Evolutionary conservation across 2,329 filamentous ascomycete species (phyloP), one percentile per base, ranked within the genome.

Genomic region (Xylaria sp.): DNA sequence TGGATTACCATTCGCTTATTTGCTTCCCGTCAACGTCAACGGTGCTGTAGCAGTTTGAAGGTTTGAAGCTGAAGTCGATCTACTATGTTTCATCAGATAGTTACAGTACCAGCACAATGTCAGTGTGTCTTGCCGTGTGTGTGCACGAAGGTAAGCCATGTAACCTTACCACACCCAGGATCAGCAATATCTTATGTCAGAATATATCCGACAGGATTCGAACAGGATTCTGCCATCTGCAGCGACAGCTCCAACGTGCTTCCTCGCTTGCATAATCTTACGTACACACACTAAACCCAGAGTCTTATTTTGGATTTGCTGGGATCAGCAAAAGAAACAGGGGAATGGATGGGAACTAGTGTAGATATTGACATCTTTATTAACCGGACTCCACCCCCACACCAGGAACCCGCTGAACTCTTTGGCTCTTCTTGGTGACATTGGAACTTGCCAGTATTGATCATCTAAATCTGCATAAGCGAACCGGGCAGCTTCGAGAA

Each of bases 351-450:
- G 28, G 18, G n/a, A 64, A 28, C 51, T 28, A 28, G 28, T 28
- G 5, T 28, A 51, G 48, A 39, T 44, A 28, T 58, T 50, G 13
- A 32, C 23, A 18, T n/a, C 52, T 62, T 63, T 60, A 63, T 63
- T 67, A 70, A 70, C 56, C n/a, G 9, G 48, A 41, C 65, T 70
- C 69, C 69, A 70, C 69, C 69, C 69, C 69, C 69, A 70, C 69
- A 68, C 44, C 37, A 23, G n/a, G 46, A 58, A 52, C 18, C 28
- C 18, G 20, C 37, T 62, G 52, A 48, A 48, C 50, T 65, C 56
- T 56, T 60, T 8, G 23, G 41, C 37, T 51, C 44, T 62, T 62
- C 32, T 66, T 32, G 32, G 55, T 51, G 6, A 56, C 55, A 64
- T 68, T 54, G 28, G 55, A 60, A 64, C 34, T 54, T 46, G 56